These are phyloP conservation scores for Pseudopithomyces chartarum DNA, from an alignment of 2,329 filamentous ascomycete species.

Conservation along the genomic window DNA sequence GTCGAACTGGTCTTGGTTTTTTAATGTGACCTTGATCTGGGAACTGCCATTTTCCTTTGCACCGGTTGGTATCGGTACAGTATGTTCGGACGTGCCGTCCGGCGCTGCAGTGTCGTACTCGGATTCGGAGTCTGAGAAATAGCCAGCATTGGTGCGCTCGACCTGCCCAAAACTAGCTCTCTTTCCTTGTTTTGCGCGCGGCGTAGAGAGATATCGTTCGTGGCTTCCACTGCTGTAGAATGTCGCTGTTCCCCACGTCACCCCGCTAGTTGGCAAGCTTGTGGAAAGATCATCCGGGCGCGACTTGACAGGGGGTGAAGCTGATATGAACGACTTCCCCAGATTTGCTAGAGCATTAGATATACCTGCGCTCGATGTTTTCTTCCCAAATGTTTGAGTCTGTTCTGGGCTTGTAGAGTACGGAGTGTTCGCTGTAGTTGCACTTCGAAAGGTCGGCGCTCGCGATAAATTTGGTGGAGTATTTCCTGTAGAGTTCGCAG, in stretches of 20 bases:
- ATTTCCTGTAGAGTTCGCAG: conserved; percentile 58
- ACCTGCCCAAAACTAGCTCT: conserved; percentile 42
- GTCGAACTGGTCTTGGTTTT: conserved; percentile 63
- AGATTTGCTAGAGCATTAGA: conserved; percentile 47
- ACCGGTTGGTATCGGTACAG: conserved; percentile 19
- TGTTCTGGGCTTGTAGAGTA: conserved; percentile 51
- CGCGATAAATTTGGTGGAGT: conserved; percentile 57
- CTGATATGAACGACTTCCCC: conserved; percentile 47
- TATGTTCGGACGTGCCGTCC: conserved; percentile 31
- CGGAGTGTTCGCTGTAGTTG: conserved; percentile 45
- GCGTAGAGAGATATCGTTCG: conserved; percentile 30
- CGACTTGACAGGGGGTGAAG: conserved; percentile 44
- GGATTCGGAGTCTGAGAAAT: conserved; percentile 40
- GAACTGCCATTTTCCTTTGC: conserved; percentile 17
- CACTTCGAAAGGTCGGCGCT: conserved; percentile 41
- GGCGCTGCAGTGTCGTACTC: conserved; percentile 30
- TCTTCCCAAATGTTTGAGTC: conserved; percentile 35
- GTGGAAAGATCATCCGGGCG: conserved; percentile 48
- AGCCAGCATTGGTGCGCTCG: conserved; percentile 34
- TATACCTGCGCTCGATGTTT: conserved; percentile 43
- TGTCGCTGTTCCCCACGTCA: conserved; percentile 54
- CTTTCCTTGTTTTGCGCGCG: conserved; percentile 46
- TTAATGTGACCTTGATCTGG: conserved; percentile 56
- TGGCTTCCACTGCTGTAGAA: conserved; percentile 44
- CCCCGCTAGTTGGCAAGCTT: conserved; percentile 48